Evolutionary conservation across 148 eudicot species (phyloP).

Genomic region (Mesembryanthemum crystallinum): DNA sequence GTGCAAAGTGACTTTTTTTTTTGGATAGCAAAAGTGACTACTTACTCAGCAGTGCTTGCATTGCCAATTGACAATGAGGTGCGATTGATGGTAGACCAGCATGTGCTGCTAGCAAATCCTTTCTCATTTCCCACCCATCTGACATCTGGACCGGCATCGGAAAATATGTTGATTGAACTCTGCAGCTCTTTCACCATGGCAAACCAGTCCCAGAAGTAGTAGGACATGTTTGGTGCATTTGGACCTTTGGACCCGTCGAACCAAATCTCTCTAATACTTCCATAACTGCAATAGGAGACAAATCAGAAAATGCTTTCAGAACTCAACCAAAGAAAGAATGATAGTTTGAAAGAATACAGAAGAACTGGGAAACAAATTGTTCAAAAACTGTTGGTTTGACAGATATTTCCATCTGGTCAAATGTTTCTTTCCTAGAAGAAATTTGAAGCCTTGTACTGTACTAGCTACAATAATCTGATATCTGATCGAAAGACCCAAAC

Average conservation of each 20-base stretch:
- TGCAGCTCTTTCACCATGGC: slow-evolving; percentile 79
- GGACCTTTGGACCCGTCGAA: slow-evolving; percentile 88
- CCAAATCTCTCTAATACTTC: slow-evolving; percentile 79
- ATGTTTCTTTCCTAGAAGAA: too few relatives aligned
- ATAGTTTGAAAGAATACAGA: too few relatives aligned
- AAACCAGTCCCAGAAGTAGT: slow-evolving; percentile 78
- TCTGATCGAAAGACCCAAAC: background rate
- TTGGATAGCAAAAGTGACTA: background rate
- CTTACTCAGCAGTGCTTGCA: slow-evolving; percentile 68
- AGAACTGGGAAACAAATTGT: too few relatives aligned
- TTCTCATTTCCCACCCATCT: slow-evolving; percentile 87
- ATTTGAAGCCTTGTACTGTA: too few relatives aligned
- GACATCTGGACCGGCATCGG: slow-evolving; percentile 85
- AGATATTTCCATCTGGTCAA: too few relatives aligned
- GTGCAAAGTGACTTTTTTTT: too few relatives aligned
- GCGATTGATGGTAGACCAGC: slow-evolving; percentile 83
- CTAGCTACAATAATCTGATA: too few relatives aligned
- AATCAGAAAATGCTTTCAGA: background rate
- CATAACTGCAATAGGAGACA: slow-evolving; percentile 45
- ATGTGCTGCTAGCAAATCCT: slow-evolving; percentile 72
- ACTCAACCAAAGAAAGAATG: background rate
- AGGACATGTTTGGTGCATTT: slow-evolving; percentile 76
- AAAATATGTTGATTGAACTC: slow-evolving; percentile 83
- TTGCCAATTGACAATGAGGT: slow-evolving; percentile 75
- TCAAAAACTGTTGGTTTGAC: too few relatives aligned